Evolutionary conservation across 148 eudicot species (phyloP), one percentile per base, ranked within the genome.

Genomic region (Simmondsia chinensis): DNA sequence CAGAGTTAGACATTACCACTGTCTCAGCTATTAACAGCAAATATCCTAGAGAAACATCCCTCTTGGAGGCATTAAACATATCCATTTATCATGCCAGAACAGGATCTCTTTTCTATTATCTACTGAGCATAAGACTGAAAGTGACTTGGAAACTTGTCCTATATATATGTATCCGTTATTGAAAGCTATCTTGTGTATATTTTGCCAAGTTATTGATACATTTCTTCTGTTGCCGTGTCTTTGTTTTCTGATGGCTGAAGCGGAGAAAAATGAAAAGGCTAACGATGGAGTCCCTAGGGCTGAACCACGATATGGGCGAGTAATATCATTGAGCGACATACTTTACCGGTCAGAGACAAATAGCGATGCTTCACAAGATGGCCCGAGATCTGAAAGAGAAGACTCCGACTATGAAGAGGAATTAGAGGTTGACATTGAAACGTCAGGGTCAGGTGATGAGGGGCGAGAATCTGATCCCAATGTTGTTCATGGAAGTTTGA

Each of bases 361-460:
- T 59, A 76, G 76, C 69, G 95, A 85, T 74, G 68, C 81, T 50
- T 82, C 87, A 46, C 77, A 64, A 59, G 91, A 77, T 61, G 89
- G 71, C 54, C 79, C 79, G 37, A 70, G 77, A 62, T 81, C 81
- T 56, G 95, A 76, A 43, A 86, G 94, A 56, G 97, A 91, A 48
- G 95, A 91, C 57, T 82, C 88, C 34, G 95, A 85, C 46, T 76
- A 78, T 64, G 94, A 89, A 43, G 95, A 91, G 40, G 95, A 82
- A 58, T 43, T 91, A 34, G 95, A 91, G 52, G 51, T 85, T 60
- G 97, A 85, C 59, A 67, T 91, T 65, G 95, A 82, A 56, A 76
- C 95, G 3, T 65, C 88, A 34, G 53, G 68, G 37, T 70, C 97
- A 43, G 76, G 82, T 56, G 95, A 85, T 56, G 97, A 85, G 68